phyloP scores from a whole-genome alignment of 805 yeast species.

The Cyberlindnera samutprakarnensis region DNA sequence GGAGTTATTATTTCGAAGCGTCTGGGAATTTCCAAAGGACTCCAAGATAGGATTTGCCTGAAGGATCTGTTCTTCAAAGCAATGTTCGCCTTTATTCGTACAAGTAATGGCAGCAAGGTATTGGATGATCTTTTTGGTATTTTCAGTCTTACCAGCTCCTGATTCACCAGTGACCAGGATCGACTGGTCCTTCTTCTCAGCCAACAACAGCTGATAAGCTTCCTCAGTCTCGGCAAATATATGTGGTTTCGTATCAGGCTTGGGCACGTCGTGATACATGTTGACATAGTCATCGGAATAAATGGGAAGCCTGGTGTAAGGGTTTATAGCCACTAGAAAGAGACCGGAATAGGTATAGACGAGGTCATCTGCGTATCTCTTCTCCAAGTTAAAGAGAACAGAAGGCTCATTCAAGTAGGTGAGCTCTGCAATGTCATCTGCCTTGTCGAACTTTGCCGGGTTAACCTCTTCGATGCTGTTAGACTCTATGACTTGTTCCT shows the following conservation, averaged over 20 bases:
- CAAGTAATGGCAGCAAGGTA: constrained; percentile 75
- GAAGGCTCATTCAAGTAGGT: constrained; percentile 94
- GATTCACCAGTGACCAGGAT: constrained; percentile 97
- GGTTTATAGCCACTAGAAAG: constrained; percentile 91
- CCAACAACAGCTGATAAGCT: constrained; percentile 70
- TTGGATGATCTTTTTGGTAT: constrained; percentile 90
- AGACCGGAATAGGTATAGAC: constrained; percentile 95
- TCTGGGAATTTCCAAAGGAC: constrained; percentile 95
- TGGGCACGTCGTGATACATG: constrained; percentile 42
- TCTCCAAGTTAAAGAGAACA: constrained; percentile 75
- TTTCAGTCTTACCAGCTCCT: constrained; percentile 98
- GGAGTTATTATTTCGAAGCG: constrained; percentile 87
- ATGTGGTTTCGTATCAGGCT: constrained; percentile 63
- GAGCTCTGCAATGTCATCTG: constrained; percentile 91
- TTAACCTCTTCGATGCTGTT: constrained; percentile 58
- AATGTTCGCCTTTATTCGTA: constrained; percentile 17
- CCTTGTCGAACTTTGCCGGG: constrained; percentile 84
- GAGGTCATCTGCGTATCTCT: constrained; percentile 68
- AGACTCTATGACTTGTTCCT: constrained; percentile 33
- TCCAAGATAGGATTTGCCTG: constrained; percentile 95
- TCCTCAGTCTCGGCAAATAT: constrained; percentile 85
- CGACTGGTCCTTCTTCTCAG: constrained; percentile 71
- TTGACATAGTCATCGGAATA: constrained; percentile 55
- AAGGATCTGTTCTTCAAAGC: constrained; percentile 76
- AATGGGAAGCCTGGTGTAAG: constrained; percentile 69